Conservation (phyloP, 306 rosid species). For the Cicer yamashitae region DNA sequence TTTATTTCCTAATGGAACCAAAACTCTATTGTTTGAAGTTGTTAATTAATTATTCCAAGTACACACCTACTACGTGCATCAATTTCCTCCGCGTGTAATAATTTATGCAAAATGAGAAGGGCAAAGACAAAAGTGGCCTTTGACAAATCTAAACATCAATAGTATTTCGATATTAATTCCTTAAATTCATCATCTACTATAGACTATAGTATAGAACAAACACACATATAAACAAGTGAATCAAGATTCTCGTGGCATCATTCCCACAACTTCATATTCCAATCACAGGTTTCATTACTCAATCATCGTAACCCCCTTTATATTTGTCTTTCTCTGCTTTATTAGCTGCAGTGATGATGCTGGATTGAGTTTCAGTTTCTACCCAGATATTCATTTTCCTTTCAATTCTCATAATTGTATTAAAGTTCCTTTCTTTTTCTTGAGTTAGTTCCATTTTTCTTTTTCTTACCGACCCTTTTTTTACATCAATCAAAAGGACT, state of each 20-base stretch:
- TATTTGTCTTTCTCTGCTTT: background rate
- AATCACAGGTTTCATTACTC: conserved; percentile 40
- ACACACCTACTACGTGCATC: background rate
- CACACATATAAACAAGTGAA: background rate
- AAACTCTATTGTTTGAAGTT: too few relatives aligned
- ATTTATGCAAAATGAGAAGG: conserved; percentile 22
- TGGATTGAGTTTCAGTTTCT: conserved; percentile 38
- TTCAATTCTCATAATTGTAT: conserved; percentile 13
- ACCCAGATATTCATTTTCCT: conserved; percentile 30
- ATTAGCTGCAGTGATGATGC: background rate
- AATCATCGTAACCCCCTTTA: background rate
- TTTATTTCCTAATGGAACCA: too few relatives aligned
- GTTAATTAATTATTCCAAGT: too few relatives aligned
- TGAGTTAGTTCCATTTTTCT: background rate
- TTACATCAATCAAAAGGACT: conserved; percentile 11
- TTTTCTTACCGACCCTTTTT: conserved; percentile 32
- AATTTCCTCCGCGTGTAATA: conserved; percentile 6
- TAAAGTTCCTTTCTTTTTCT: conserved; percentile 12
- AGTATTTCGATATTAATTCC: conserved; percentile 9
- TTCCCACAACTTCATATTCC: conserved; percentile 12
- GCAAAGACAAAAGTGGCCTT: conserved; percentile 11
- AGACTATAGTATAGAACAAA: too few relatives aligned
- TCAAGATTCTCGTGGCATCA: background rate
- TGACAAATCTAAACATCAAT: conserved; percentile 14
- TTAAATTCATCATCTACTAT: background rate